These are phyloP conservation scores for Umbelopsis vinacea DNA, from an alignment of 192 early-diverging fungal genomes.

Conservation along the genomic window DNA sequence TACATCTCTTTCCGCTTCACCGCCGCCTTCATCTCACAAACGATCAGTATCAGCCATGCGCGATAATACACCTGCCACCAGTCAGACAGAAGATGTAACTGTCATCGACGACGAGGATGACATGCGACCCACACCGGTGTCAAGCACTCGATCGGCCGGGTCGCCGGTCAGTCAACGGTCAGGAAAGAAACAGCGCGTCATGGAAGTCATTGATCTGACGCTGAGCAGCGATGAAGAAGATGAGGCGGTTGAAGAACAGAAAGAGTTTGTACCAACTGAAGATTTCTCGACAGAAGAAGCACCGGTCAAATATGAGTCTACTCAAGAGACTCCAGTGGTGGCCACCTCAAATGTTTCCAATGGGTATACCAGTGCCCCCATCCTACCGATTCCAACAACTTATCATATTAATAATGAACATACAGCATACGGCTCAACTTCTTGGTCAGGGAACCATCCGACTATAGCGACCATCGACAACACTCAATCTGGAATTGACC, in stretches of 20 bases:
- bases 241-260: background rate
- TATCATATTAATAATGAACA: background rate
- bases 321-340: background rate
- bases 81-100: constrained; percentile 41
- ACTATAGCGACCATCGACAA: background rate
- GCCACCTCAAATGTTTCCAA: background rate
- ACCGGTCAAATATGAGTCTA: background rate
- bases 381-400: background rate
- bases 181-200: constrained; percentile 48
- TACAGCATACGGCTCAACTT: background rate
- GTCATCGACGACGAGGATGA: constrained; percentile 25
- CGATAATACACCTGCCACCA: constrained; percentile 8
- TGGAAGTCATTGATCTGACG: constrained; percentile 70
- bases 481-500: constrained; percentile 3
- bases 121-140: background rate
- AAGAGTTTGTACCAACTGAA: background rate
- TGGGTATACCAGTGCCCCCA: background rate
- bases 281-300: background rate
- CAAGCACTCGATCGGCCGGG: background rate
- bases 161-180: constrained; percentile 1
- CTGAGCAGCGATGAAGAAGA: constrained; percentile 54
- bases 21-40: constrained; percentile 30
- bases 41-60: background rate
- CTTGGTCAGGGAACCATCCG: background rate
- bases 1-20: constrained; percentile 2